Base-by-base conservation (phyloP, 1,284 basidiomycete species). In the Vanrija sp. region DNA sequence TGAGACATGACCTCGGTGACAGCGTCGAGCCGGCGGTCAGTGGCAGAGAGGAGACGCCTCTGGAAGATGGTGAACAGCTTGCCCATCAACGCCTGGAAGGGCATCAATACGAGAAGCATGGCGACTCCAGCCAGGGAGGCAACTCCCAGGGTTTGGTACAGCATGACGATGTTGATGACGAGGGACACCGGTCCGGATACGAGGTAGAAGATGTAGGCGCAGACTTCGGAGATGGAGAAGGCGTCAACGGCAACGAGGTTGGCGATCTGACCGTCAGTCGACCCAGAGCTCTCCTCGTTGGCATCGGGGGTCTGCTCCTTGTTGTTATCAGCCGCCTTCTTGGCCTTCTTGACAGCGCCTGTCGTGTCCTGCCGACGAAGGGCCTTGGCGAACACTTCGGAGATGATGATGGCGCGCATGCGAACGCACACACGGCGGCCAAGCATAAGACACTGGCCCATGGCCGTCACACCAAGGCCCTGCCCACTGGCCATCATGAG, bases 191-290 rank as follows among this genome's bases (percentile, higher is more conserved):
- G 80, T 52, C 76, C 69, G 5, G 69, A 72, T 26, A 67, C 58
- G 19, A 73, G 51, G 58, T 71, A 74, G 57, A 68, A 72, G 38
- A 65, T 58, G 63, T 79, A 79, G 0, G 72, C 77, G 65, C 66
- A 72, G 38, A 72, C 66, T 54, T 75, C 67, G 15, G 66, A 66
- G 45, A 73, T 67, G 12, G 74, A 72, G 65, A 80, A 81, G 2
- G 81, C 80, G 65, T 83, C 82, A 38, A 80, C 78, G 2, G 78
- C 77, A 43, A 83, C 80, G 38, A 83, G 68, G 61, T 83, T 83
- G 51, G 78, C 73, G 46, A 83, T 79, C 64, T 80, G 80, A 39
- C 81, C 81, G 51, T 80, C 79, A 9, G 71, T 73, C 1, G 78
- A 77, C 1, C 34, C 34, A 14, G 34, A 34, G 1, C 66, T 65